Base-by-base conservation (phyloP, 148 eudicot genomes). In the Chenopodium formosanum region DNA sequence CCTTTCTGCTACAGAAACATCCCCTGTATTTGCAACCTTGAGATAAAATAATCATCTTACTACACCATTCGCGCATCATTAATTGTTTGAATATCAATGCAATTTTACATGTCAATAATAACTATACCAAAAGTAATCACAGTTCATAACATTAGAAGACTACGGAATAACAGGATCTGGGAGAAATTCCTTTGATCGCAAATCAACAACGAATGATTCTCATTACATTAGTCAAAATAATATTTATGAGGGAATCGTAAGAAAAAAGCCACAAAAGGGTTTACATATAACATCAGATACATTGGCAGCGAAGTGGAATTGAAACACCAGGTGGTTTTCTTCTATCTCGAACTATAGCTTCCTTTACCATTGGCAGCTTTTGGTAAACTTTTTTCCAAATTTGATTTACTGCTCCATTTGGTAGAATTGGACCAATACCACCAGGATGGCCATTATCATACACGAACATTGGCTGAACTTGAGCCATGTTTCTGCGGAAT, bases 231-330 rank as follows among this genome's bases (percentile, higher is more conserved):
- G 4, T 66, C 63, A 34, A 31, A 44, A 46, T 11, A 32, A 27
- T 16, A 32, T 3, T 48, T 40, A 73, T 44, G 65, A 78, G 25
- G 56, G 73, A 83, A 25, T 22, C 40, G 32, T 46, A 62, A 44
- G 23, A 17, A 19, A 32, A 50, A 66, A 68, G 65, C 9, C 23
- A 46, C 1, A 73, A 63, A 12, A 47, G 75, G 1, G 25, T 22
- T 66, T 34, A 48, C 14, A 22, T 74, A 74, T 40, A 79, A 74
- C 76, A 73, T 96, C 90, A 96, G 82, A 89, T 91, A 84, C 99
- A 94, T 52, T 96, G 98, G 84, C 99, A 96, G n/a, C 98, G 98
- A 80, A 88, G 92, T 20, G 94, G 98, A 67, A 94, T 83, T 0
- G 88, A 84, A 17, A 85, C 92, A 83, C 95, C 94, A 1, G 86